Evolutionary conservation across 1,284 basidiomycete genomes (phyloP), one percentile per base, ranked within the genome.

Genomic region (Caloboletus firmus): DNA sequence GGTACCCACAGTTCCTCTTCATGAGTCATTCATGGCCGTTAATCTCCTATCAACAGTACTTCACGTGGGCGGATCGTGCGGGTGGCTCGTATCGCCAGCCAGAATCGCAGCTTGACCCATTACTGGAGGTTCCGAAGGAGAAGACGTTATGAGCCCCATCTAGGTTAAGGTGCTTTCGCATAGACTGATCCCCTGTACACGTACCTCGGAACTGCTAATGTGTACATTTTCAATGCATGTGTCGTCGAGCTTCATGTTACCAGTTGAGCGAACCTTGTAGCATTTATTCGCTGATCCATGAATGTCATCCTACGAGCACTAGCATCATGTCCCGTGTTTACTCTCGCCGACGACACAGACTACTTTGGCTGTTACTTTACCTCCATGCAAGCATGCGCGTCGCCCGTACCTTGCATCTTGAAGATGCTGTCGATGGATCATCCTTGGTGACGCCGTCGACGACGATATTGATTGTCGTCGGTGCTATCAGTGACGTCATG

Each of bases 81-180:
- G 89, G 87, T 56, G 85, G 85, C 49, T 94, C 91, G 9, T 98
- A 98, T 76, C 87, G 93, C 51, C 87, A 93, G 54, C 96, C 96
- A 3, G 81, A 81, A 53, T 82, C 87, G 11, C 79, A 82, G 52
- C 84, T 98, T 43, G 96, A 99, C 69, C 96, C 97, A 2, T 64
- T 98, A 50, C 77, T 89, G 30, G 91, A 93, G 54, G 77, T 91
- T 55, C 69, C 78, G 49, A 72, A 69, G 55, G 71, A 80, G 47
- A 74, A 73, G 59, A 42, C 49, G 0, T 43, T 41, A 45, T 69
- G 45, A 65, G 22, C 18, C 28, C 1, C 13, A 12, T 18, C 15
- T 7, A 22, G 7, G 22, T 41, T 36, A 34, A 17, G 18, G 24
- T 20, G 31, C 18, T 26, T 12, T 22, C 12, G 4, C 58, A 59